These are phyloP conservation scores for Citrullus colocynthis DNA, from an alignment of 306 rosid species.

Conservation along the genomic window DNA sequence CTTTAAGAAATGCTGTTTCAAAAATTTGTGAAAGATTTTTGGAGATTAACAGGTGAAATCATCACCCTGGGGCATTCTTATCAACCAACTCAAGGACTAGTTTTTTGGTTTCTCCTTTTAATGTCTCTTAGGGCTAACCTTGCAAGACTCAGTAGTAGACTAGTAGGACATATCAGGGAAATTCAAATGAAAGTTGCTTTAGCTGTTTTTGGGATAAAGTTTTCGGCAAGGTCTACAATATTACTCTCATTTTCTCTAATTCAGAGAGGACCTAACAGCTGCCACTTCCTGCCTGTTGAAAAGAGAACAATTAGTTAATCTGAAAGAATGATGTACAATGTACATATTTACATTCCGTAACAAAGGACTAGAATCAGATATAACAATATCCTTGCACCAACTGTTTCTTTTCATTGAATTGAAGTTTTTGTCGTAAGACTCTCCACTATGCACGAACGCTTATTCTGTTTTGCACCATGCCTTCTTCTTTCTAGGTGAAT, in stretches of 20 bases:
- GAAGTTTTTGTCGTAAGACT: background rate
- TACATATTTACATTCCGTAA: background rate
- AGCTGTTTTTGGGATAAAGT: background rate
- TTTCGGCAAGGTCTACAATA: background rate
- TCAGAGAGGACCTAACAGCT: background rate
- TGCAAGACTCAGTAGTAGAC: background rate
- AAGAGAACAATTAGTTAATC: background rate
- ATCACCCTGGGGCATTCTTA: background rate
- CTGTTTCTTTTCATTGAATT: background rate
- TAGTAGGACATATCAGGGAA: background rate
- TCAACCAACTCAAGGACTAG: background rate
- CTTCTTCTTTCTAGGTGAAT: background rate
- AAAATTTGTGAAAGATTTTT: background rate
- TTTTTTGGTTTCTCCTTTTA: background rate
- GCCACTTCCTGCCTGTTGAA: background rate
- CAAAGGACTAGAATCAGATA: background rate
- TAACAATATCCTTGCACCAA: background rate
- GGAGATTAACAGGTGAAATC: background rate
- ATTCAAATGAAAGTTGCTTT: background rate
- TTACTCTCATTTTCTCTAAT: background rate
- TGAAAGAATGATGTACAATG: background rate
- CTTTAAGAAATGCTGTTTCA: background rate
- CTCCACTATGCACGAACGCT: background rate
- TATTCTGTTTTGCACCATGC: background rate
- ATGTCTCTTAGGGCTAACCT: background rate